These are phyloP conservation scores for Aurinia saxatilis DNA, from an alignment of 345 rosid species.

Conservation along the genomic window DNA sequence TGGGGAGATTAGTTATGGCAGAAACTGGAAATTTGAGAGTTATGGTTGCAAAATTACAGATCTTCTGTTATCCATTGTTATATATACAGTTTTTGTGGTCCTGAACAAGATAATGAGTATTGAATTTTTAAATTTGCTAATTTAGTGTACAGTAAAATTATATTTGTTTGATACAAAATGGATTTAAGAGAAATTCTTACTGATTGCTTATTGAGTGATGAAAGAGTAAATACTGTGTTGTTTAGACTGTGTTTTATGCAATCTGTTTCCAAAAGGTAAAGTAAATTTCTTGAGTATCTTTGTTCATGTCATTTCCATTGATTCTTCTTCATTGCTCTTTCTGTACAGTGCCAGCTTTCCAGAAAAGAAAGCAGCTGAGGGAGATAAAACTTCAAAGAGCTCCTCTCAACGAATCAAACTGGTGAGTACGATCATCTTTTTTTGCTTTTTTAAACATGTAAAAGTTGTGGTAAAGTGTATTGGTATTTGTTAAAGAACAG, in stretches of 20 bases:
- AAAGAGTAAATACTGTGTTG: neutral
- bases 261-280: conserved; percentile 1
- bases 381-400: conserved; percentile 35
- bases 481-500: conserved; percentile 31
- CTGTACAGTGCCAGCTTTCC: conserved; percentile 57
- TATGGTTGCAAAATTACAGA: conserved; percentile 16
- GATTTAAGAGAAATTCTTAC: conserved; percentile 30
- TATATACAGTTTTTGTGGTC: neutral
- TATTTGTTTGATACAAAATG: conserved; percentile 13
- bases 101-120: conserved; percentile 1
- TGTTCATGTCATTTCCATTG: conserved; percentile 9
- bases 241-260: conserved; percentile 5
- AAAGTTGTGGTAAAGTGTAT: conserved; percentile 24
- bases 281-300: conserved; percentile 16
- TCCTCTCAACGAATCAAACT: conserved; percentile 52
- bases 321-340: conserved; percentile 27
- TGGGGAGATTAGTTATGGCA: neutral
- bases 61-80: conserved; percentile 3
- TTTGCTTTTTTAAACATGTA: conserved; percentile 1
- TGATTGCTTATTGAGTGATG: conserved; percentile 8
- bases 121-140: neutral
- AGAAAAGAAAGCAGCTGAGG: conserved; percentile 48
- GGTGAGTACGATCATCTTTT: conserved; percentile 38
- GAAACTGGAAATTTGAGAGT: conserved; percentile 10
- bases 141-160: neutral